Evolutionary conservation across 108 stramenopile species (phyloP).

Genomic region (Cyclostephanos tholiformis): DNA sequence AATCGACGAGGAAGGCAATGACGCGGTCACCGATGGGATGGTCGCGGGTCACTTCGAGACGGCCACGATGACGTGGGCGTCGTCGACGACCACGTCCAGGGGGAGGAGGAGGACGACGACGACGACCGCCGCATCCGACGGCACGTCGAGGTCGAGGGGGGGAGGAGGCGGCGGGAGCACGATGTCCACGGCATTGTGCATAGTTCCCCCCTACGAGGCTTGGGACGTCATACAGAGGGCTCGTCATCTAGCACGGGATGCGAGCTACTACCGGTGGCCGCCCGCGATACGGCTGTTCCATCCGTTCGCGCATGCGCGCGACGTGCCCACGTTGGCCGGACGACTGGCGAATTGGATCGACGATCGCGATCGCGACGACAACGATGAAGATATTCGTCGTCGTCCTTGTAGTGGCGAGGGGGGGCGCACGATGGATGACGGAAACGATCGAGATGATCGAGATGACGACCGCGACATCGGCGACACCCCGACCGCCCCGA

Average conservation of each 20-base stretch:
- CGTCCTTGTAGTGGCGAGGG: neutral
- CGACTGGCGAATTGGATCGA: constrained; percentile 73
- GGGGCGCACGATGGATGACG: neutral
- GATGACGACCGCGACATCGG: neutral
- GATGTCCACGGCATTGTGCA: constrained; percentile 62
- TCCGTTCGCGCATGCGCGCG: constrained; percentile 55
- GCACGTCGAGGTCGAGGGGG: too few relatives aligned
- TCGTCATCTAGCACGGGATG: constrained; percentile 69
- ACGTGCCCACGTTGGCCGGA: constrained; percentile 50
- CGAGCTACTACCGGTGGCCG: constrained; percentile 74
- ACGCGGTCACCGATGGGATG: neutral
- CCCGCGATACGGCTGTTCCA: constrained; percentile 83
- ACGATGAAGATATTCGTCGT: neutral
- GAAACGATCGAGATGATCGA: neutral
- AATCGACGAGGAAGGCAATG: neutral
- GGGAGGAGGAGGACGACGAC: neutral
- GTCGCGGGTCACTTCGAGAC: neutral
- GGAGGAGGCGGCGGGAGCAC: constrained; percentile 7
- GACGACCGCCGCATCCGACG: too few relatives aligned
- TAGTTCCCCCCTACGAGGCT: constrained; percentile 69
- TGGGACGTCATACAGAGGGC: constrained; percentile 84
- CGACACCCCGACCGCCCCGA: too few relatives aligned
- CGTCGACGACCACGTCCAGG: neutral
- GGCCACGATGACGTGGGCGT: neutral
- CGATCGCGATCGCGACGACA: neutral